A percentile compares a stretch with the other conserved stretches of the same genome.
phyloP scores from a whole-genome alignment of 2,329 filamentous ascomycete genomes.

The Xylaria sp. region DNA sequence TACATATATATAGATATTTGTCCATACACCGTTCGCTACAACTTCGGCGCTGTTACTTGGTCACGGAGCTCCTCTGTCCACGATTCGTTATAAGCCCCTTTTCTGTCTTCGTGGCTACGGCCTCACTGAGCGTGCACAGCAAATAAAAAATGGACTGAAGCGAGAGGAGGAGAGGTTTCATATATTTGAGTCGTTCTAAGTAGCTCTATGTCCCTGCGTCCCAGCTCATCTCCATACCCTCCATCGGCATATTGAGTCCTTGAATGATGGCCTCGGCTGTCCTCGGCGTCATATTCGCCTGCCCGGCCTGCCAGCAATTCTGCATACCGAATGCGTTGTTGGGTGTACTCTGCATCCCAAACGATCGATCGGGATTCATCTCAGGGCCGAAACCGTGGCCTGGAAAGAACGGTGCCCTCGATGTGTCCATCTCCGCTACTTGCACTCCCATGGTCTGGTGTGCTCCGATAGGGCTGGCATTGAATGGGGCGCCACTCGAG shows the following conservation, averaged over 20 bases:
- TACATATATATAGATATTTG: too few relatives aligned
- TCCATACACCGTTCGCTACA: background rate
- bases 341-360: constrained; percentile 34
- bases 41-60: constrained; percentile 2
- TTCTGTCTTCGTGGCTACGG: background rate
- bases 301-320: constrained; percentile 41
- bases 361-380: constrained; percentile 34
- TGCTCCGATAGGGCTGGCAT: constrained; percentile 46
- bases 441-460: constrained; percentile 38
- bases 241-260: constrained; percentile 51
- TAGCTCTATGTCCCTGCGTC: constrained; percentile 31
- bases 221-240: constrained; percentile 54
- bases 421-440: constrained; percentile 34
- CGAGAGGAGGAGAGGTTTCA: background rate
- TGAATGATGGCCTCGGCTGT: constrained; percentile 50
- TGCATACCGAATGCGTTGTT: constrained; percentile 40
- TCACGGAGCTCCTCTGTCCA: background rate
- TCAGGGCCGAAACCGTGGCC: constrained; percentile 36
- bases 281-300: constrained; percentile 48
- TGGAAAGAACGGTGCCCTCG: constrained; percentile 38
- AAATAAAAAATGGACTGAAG: background rate
- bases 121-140: too few relatives aligned
- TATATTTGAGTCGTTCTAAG: constrained; percentile 12
- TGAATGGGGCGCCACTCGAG: constrained; percentile 44
- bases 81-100: background rate